Base-by-base conservation (phyloP, 768 basidiomycete species). In the Phylloporus sp. region DNA sequence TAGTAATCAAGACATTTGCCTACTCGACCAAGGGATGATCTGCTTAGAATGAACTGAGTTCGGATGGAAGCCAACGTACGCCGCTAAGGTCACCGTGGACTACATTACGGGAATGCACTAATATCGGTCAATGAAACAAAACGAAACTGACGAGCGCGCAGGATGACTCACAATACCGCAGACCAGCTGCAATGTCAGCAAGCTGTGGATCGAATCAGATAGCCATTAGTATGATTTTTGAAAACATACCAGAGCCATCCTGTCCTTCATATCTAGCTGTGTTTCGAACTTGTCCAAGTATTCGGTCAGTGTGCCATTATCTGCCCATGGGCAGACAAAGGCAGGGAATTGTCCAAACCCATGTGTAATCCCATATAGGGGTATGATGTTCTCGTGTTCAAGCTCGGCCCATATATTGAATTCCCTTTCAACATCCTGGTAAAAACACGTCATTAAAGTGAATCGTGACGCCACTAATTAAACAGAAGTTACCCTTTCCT, bases 41-140 rank as follows among this genome's bases (percentile, higher is more conserved):
- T 10, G 29, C 28, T 26, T 4, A 3, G 4, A 31, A 36, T 8
- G 13, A 24, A 35, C 8, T 11, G 6, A 11, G 44, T 28, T 29
- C 13, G n/a, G 22, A 20, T 0, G 24, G 5, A 26, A 28, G 16
- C 0, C 11, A 13, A 66, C 59, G 4, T 44, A 57, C 75, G 9
- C 72, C 67, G 53, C 73, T 73, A 16, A 76, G 43, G 41, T 76
- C 75, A 4, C 75, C 73, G 26, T 76, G 75, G 22, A 72, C 60
- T 22, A 63, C 15, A n/a, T 53, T 24, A 65, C 52, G 42, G 13
- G 57, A 32, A 39, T 61, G 60, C 45, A 66, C 60, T 68, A 47
- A 9, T 26, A 38, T 34, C 20, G 18, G 44, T 54, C 20, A 20
- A 29, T 26, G 11, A 54, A 27, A 40, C 38, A 6, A 20, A 24